These are phyloP conservation scores for Phytophthora macrochlamydospora DNA, from an alignment of 352 stramenopile genomes.

Conservation along the genomic window DNA sequence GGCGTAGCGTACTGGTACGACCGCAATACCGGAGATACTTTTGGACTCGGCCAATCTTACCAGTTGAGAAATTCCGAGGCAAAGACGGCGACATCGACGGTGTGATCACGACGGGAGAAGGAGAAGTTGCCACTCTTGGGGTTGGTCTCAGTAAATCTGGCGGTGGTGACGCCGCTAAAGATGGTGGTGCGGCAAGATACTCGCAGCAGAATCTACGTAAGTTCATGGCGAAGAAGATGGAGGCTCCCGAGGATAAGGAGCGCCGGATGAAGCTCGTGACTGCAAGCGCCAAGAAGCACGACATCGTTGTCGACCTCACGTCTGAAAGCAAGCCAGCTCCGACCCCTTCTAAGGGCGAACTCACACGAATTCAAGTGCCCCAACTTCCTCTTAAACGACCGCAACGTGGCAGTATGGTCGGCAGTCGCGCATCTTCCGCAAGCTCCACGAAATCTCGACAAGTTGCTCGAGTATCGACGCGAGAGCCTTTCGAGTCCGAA, in stretches of 20 bases:
- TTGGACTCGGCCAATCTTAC: conserved; percentile 88
- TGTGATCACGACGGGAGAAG: conserved; percentile 71
- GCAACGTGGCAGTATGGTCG: conserved; percentile 7
- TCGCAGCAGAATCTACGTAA: conserved; percentile 77
- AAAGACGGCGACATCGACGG: conserved; percentile 85
- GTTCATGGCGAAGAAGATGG: conserved; percentile 88
- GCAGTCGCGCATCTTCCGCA: conserved; percentile 21
- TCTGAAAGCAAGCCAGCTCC: neutral
- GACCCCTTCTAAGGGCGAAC: conserved; percentile 24
- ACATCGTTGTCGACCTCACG: conserved; percentile 51
- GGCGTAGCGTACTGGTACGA: conserved; percentile 93
- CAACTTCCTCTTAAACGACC: conserved; percentile 46
- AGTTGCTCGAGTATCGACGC: conserved; percentile 4
- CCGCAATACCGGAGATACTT: conserved; percentile 87
- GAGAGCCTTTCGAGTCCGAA: conserved; percentile 3
- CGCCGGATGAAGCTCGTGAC: conserved; percentile 53
- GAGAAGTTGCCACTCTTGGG: conserved; percentile 76
- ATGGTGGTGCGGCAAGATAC: conserved; percentile 45
- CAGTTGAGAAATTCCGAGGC: conserved; percentile 73
- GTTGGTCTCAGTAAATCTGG: conserved; percentile 41
- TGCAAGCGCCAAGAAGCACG: conserved; percentile 68
- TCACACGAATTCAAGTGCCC: conserved; percentile 63
- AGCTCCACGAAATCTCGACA: conserved; percentile 28
- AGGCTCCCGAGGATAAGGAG: conserved; percentile 69
- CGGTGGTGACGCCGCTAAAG: conserved; percentile 28